Percentiles rank a stretch among this genome's conserved stretches.
Conservation (phyloP, 768 basidiomycete species). For the Termitomyces sp. region DNA sequence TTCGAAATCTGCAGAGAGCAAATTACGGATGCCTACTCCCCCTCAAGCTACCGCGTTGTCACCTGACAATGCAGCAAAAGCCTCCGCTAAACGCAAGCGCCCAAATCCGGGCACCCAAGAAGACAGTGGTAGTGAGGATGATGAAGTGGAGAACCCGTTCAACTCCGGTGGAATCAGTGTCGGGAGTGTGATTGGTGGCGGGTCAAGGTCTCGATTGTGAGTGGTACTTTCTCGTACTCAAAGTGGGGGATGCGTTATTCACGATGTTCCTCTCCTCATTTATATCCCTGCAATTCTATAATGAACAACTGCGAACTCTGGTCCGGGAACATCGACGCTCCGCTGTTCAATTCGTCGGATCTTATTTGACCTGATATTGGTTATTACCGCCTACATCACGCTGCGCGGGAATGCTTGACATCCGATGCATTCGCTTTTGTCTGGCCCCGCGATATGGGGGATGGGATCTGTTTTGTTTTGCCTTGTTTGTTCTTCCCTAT, state of each 20-base stretch:
- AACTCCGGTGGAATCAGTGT: conserved; percentile 37
- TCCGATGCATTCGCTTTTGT: neutral
- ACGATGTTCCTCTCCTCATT: conserved; percentile 6
- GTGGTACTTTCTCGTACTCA: conserved; percentile 14
- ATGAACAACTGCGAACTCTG: neutral
- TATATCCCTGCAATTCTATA: conserved; percentile 1
- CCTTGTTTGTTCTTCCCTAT: neutral
- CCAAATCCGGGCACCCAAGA: conserved; percentile 14
- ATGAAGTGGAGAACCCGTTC: conserved; percentile 23
- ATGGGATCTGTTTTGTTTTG: neutral
- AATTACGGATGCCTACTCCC: neutral
- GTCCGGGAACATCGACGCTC: neutral
- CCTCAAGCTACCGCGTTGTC: conserved; percentile 1
- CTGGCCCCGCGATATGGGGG: too few relatives aligned
- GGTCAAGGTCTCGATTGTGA: conserved; percentile 34
- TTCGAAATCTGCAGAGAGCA: conserved; percentile 1
- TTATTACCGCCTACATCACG: neutral
- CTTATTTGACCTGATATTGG: neutral
- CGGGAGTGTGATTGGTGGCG: conserved; percentile 32
- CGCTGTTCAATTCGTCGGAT: neutral
- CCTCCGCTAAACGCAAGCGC: conserved; percentile 20
- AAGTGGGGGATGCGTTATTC: conserved; percentile 8
- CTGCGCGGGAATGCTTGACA: neutral
- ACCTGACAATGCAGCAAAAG: conserved; percentile 7
- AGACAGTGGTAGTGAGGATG: conserved; percentile 35